Base-by-base conservation (phyloP, 768 basidiomycete species). In the Hirschioporus abietinus region DNA sequence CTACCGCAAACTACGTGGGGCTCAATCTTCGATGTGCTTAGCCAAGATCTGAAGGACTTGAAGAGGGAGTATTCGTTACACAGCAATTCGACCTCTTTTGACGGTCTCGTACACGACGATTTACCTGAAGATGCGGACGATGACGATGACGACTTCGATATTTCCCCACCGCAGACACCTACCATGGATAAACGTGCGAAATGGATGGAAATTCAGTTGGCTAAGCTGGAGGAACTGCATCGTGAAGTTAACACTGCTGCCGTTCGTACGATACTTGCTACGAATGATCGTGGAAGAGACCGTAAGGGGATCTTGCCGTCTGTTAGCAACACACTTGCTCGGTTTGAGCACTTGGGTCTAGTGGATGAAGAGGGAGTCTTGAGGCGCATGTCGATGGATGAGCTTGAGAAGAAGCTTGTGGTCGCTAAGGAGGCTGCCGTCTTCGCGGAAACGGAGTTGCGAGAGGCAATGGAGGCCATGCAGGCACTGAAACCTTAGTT, bases 171-270 rank as follows among this genome's bases (percentile, higher is more conserved):
- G 23, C 60, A 25, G 30, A 95, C 92, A 1, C 79, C 90, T 63
- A 92, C 92, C 8, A 83, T 95, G 60, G 92, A 93, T 74, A 88
- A 91, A 68, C 90, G 93, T n/a, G 93, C 93, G 18, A 83, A 91
- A 58, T 95, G 93, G 92, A 94, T 95, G 91, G 92, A 95, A 76
- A 90, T 93, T 24, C 93, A 94, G 75, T 77, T 95, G 20, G 91
- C 91, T 0, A 94, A 95, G 74, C 80, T 95, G 36, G 93, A 95
- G 75, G 93, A 93, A 72, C 81, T 95, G 35, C 93, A 95, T 70
- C 89, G 91, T 30, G 93, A 95, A 70, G 94, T 95, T 77, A 95
- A 95, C 76, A 91, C 86, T 1, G 93, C 93, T 7, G 92, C 92
- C 4, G 91, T 93, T 27, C 84, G 89, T 27, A 91, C 91, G 7